These are phyloP conservation scores for Narthecium ossifragum DNA, from an alignment of 106 monocot species.

Conservation along the genomic window DNA sequence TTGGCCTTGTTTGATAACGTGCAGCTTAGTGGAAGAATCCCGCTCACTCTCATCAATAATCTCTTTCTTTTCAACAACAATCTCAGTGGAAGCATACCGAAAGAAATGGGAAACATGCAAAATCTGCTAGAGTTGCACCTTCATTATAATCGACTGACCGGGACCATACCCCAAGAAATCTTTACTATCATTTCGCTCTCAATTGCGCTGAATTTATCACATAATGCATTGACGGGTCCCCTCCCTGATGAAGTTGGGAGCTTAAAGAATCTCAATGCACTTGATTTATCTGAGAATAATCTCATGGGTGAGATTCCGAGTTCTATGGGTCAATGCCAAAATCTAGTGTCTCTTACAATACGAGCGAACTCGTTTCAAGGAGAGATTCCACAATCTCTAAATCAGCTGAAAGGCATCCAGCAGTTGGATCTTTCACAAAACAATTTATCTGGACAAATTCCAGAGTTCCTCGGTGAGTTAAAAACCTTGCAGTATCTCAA, in stretches of 20 bases:
- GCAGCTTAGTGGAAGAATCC: not conserved
- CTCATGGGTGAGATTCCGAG: conserved; percentile 8
- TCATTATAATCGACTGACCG: conserved; percentile 5
- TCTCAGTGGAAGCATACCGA: conserved; percentile 18
- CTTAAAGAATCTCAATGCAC: not conserved
- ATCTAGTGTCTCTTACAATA: not conserved
- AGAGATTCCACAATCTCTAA: not conserved
- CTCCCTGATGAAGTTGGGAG: not conserved
- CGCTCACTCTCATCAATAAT: not conserved
- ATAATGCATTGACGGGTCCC: conserved; percentile 2
- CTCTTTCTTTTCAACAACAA: not conserved
- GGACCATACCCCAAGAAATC: conserved; percentile 20
- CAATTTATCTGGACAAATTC: conserved; percentile 6
- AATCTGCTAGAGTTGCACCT: conserved; percentile 6
- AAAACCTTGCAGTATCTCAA: not conserved
- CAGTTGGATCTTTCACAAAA: conserved; percentile 11
- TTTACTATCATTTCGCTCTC: conserved; percentile 13
- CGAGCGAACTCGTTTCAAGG: not conserved
- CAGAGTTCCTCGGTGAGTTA: not conserved
- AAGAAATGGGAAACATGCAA: conserved; percentile 14
- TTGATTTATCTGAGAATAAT: conserved; percentile 4
- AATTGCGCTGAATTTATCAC: not conserved
- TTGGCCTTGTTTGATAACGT: not conserved
- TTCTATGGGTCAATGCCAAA: conserved; percentile 1
- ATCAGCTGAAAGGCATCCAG: conserved; percentile 1